phyloP scores from a whole-genome alignment of 208 protist species.

The Phytomonas sp. region DNA sequence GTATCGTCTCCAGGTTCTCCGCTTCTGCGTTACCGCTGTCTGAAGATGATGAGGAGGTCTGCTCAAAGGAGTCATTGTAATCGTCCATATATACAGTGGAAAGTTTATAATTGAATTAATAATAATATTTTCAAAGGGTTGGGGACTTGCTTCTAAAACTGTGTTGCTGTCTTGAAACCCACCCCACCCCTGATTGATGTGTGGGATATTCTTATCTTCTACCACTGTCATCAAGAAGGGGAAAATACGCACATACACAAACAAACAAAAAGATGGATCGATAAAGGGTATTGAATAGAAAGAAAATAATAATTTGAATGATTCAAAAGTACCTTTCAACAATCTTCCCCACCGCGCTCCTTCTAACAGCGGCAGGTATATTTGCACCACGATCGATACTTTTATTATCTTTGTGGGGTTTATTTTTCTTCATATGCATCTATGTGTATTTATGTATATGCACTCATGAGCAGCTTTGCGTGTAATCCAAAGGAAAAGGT shows the following conservation, averaged over 20 bases:
- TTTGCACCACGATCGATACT: too few relatives aligned
- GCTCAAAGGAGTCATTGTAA: constrained; percentile 70
- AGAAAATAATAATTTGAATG: too few relatives aligned
- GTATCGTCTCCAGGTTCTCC: neutral
- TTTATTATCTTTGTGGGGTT: neutral
- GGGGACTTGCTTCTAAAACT: neutral
- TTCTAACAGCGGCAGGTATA: too few relatives aligned
- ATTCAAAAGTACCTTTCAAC: too few relatives aligned
- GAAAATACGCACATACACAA: too few relatives aligned
- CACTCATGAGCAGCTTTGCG: neutral
- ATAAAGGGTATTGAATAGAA: too few relatives aligned
- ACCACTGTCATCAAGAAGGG: too few relatives aligned
- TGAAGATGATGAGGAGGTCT: constrained; percentile 19
- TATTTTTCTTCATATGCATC: constrained; percentile 1
- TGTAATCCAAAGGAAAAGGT: neutral
- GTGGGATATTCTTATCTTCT: neutral
- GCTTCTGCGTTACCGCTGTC: neutral
- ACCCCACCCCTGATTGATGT: neutral
- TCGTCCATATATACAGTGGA: constrained; percentile 28
- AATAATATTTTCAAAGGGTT: constrained; percentile 8
- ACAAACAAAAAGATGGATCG: too few relatives aligned
- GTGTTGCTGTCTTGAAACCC: neutral
- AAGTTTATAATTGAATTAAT: constrained; percentile 3
- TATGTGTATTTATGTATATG: neutral
- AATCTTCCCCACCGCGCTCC: too few relatives aligned